These are phyloP conservation scores for Aaosphaeria arxii DNA, from an alignment of 2,329 filamentous ascomycete genomes.

Conservation along the genomic window DNA sequence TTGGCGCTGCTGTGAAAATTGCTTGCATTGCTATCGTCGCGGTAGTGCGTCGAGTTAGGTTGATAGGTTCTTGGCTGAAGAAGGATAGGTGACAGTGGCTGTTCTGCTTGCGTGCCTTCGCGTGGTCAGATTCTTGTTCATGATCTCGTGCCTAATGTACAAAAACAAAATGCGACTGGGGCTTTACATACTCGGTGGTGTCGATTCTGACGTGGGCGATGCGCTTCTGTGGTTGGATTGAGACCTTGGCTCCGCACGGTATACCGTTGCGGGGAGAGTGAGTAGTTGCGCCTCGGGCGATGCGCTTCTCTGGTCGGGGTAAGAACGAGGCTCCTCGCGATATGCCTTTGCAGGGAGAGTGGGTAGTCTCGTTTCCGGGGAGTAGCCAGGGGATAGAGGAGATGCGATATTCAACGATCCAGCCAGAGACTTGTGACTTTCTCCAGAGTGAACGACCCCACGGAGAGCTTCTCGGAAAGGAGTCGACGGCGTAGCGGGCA, in stretches of 20 bases:
- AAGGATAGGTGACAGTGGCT: slow-evolving; percentile 11
- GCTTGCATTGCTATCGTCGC: slow-evolving; percentile 29
- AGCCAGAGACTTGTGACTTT: slow-evolving; percentile 22
- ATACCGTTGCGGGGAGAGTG: slow-evolving; percentile 20
- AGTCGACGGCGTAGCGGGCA: slow-evolving; percentile 17
- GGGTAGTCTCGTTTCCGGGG: slow-evolving; percentile 23
- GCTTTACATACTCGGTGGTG: too few relatives aligned
- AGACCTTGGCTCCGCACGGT: slow-evolving; percentile 16
- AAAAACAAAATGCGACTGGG: too few relatives aligned
- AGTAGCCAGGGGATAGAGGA: slow-evolving; percentile 20
- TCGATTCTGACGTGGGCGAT: not conserved
- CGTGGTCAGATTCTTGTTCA: slow-evolving; percentile 4
- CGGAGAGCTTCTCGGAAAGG: slow-evolving; percentile 24
- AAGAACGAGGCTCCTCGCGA: slow-evolving; percentile 15
- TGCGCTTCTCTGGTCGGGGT: not conserved
- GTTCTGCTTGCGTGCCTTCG: slow-evolving; percentile 7
- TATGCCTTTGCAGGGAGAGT: slow-evolving; percentile 19
- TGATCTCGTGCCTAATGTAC: too few relatives aligned
- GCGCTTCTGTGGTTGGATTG: not conserved
- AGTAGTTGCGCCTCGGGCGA: slow-evolving; percentile 8
- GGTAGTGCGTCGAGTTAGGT: slow-evolving; percentile 19
- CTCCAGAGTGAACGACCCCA: slow-evolving; percentile 19
- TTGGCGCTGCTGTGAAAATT: slow-evolving; percentile 34
- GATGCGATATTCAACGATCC: slow-evolving; percentile 24
- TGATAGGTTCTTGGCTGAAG: slow-evolving; percentile 17